Conservation (phyloP, 164 flowering plant genomes). For the Aristolochia contorta region DNA sequence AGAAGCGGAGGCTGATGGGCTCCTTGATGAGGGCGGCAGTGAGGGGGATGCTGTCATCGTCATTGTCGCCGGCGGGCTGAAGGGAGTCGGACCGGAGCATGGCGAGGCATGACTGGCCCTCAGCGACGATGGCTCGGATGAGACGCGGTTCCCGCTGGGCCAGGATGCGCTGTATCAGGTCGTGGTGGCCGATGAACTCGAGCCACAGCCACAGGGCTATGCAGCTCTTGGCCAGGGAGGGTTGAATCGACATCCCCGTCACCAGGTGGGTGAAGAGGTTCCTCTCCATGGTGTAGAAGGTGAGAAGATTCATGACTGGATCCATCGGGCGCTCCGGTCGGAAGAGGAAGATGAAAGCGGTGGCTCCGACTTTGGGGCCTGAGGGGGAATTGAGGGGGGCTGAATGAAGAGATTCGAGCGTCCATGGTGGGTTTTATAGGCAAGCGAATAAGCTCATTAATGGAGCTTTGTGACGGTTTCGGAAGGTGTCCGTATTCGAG, state of each 20-base stretch:
- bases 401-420: background rate
- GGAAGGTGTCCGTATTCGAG: no score
- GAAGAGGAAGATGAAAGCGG: no score
- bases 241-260: background rate
- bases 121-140: background rate
- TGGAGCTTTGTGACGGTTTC: no score
- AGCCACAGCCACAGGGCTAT: constrained; percentile 5
- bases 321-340: no score
- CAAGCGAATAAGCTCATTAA: no score
- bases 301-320: background rate
- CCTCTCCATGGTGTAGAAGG: background rate
- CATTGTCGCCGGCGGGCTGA: background rate
- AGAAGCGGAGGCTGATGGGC: constrained; percentile 5
- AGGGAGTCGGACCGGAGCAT: background rate
- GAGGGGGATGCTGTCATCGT: constrained; percentile 3
- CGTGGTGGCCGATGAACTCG: constrained; percentile 3
- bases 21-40: background rate
- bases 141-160: background rate
- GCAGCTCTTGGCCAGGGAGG: background rate
- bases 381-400: background rate
- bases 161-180: background rate
- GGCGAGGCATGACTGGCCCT: background rate
- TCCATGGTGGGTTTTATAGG: no score
- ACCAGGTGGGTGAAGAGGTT: background rate
- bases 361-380: no score